A percentile compares a stretch with the other conserved stretches of the same genome.
These are phyloP conservation scores for Akanthomyces uredinophilus DNA, from an alignment of 2,329 filamentous ascomycete genomes.

Conservation along the genomic window DNA sequence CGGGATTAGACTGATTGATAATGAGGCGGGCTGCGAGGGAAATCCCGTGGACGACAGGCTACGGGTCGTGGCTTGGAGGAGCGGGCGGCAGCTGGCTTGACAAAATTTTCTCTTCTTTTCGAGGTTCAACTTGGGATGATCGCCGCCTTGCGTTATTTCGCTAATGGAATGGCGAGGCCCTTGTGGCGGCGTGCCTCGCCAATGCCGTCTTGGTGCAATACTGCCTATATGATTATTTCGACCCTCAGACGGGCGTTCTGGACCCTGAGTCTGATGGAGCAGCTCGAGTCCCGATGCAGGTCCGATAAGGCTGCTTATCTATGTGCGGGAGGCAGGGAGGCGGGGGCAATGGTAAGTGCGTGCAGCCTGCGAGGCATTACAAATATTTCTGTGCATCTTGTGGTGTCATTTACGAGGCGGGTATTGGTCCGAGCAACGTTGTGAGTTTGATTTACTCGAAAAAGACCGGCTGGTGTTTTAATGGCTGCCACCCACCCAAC, in stretches of 20 bases:
- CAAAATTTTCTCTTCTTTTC: neutral
- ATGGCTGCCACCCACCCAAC: neutral
- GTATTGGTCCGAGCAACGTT: neutral
- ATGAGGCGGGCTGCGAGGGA: neutral
- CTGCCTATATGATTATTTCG: constrained; percentile 13
- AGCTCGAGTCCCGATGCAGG: neutral
- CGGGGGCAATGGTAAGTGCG: neutral
- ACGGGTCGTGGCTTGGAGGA: neutral
- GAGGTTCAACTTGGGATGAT: neutral
- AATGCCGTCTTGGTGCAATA: constrained; percentile 15
- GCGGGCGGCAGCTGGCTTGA: neutral
- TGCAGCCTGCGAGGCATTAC: neutral
- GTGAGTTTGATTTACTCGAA: neutral
- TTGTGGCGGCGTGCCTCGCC: neutral
- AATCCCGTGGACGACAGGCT: neutral
- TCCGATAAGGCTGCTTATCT: constrained; percentile 4
- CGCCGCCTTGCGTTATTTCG: neutral
- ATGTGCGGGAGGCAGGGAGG: neutral
- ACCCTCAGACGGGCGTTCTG: constrained; percentile 13
- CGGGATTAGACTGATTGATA: neutral
- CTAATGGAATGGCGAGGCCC: neutral
- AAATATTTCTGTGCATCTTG: neutral
- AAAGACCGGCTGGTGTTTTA: neutral
- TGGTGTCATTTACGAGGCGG: neutral
- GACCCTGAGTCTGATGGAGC: constrained; percentile 5